Base-by-base conservation (phyloP, 805 yeast species). In the Tetrapisispora nanseiensis region DNA sequence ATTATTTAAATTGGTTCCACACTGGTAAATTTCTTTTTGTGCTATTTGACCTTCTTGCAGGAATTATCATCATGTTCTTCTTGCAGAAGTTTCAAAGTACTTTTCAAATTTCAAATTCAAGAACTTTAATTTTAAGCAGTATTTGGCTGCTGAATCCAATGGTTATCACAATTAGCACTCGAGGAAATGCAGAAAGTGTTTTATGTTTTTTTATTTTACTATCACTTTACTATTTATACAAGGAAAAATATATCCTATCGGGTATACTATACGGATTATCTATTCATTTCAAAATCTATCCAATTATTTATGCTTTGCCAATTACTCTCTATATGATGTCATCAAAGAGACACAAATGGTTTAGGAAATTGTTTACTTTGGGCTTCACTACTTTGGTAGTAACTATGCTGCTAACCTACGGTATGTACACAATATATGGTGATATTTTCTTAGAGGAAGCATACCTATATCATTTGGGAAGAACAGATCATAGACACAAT, bases 401-500 rank as follows among this genome's bases (percentile, higher is more conserved):
- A 0, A 69, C 86, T 41, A 15, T 63, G 0, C 51, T 53, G 0
- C 62, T 80, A 24, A 78, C 82, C 2, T 64, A 57, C 1, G 35
- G 69, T 28, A 86, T 90, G 95, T 86, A 76, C 62, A 21, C 46
- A 5, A 47, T 72, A 2, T 89, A 87, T 55, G 96, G 95, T 1
- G 57, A 65, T 37, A 90, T 85, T 48, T 90, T 81, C 56, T 46
- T 92, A 11, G 67, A 76, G 33, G 84, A 90, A 51, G 74, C 96
- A 0, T 87, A 85, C 57, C 56, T 86, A 4, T 89, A 90, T 58
- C 98, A 90, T 61, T 65, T 90, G 33, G 69, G 75, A 8, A 69
- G 98, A 46, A 62, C 86, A 4, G 98, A 92, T 60, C 98, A 92
- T 61, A 75, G 98, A 37, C 98, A 92, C 63, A 92, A 92, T 62